phyloP scores from a whole-genome alignment of 768 basidiomycete genomes.

The Boletales sp. region DNA sequence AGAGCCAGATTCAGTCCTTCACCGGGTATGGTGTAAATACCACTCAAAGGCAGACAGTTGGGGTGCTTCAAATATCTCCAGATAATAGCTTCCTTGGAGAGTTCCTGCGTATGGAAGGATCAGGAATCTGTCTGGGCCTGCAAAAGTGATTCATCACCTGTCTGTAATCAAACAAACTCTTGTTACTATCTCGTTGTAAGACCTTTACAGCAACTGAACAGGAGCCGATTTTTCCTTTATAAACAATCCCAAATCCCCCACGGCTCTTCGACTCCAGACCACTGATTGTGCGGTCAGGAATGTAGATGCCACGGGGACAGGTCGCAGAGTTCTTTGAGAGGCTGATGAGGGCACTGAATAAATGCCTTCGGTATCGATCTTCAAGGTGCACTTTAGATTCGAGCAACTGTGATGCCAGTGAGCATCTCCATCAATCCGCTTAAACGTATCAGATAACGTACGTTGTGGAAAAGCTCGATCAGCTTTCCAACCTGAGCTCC shows the following conservation, averaged over 20 bases:
- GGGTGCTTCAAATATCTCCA: constrained; percentile 34
- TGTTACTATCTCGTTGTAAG: background rate
- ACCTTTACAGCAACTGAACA: constrained; percentile 30
- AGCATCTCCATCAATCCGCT: background rate
- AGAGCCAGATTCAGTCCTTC: constrained; percentile 21
- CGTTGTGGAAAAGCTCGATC: constrained; percentile 23
- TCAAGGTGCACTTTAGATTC: constrained; percentile 12
- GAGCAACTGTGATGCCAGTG: constrained; percentile 18
- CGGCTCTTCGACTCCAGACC: background rate
- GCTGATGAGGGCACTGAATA: constrained; percentile 16
- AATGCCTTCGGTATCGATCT: constrained; percentile 14
- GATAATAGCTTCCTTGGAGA: constrained; percentile 31
- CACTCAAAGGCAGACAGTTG: constrained; percentile 36
- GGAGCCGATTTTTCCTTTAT: constrained; percentile 13
- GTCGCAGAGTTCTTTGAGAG: constrained; percentile 17
- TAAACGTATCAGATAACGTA: constrained; percentile 7
- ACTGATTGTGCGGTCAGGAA: constrained; percentile 4
- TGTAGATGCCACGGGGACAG: constrained; percentile 17
- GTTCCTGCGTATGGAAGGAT: constrained; percentile 7
- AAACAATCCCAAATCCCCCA: constrained; percentile 24
- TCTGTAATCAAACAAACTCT: constrained; percentile 1
- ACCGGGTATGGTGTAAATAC: constrained; percentile 20
- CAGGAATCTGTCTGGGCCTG: background rate
- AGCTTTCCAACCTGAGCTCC: constrained; percentile 6
- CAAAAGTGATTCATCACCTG: constrained; percentile 12